Conservation (phyloP, 352 stramenopile species). For the Porosira glacialis region DNA sequence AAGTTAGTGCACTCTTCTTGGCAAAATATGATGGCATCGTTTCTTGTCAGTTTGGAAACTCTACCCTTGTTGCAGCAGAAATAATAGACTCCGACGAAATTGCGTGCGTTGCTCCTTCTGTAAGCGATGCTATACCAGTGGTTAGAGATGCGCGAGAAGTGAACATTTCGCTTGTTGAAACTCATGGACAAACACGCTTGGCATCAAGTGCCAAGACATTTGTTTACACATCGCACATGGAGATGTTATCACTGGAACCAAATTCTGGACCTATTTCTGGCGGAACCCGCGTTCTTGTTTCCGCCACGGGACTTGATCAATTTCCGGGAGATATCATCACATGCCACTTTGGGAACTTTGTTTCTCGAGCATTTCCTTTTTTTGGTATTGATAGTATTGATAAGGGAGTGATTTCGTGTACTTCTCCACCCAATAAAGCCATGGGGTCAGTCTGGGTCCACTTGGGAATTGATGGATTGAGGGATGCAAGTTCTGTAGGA, state of each 20-base stretch:
- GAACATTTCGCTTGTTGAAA: conserved; percentile 31
- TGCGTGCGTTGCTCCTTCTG: conserved; percentile 35
- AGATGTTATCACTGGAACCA: conserved; percentile 31
- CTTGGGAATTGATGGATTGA: conserved; percentile 38
- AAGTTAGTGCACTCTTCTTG: conserved; percentile 35
- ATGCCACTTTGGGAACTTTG: conserved; percentile 49
- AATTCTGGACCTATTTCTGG: conserved; percentile 41
- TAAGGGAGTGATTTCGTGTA: conserved; percentile 23
- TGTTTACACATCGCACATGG: conserved; percentile 40
- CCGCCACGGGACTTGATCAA: conserved; percentile 17
- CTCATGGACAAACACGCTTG: conserved; percentile 37
- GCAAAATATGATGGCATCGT: conserved; percentile 29
- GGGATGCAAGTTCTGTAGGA: conserved; percentile 34
- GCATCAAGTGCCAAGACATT: conserved; percentile 41
- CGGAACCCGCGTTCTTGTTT: conserved; percentile 38
- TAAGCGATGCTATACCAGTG: conserved; percentile 4
- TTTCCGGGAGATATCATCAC: conserved; percentile 25
- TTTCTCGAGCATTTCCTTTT: conserved; percentile 21
- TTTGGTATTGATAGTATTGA: conserved; percentile 15
- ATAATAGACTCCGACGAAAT: conserved; percentile 25
- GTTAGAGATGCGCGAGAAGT: conserved; percentile 7
- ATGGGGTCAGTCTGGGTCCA: conserved; percentile 33
- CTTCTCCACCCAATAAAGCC: conserved; percentile 5
- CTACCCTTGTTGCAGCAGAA: conserved; percentile 17
- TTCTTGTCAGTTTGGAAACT: conserved; percentile 57